Evolutionary conservation across 2,329 filamentous ascomycete species (phyloP).

Genomic region (Aspergillus eucalypticola): DNA sequence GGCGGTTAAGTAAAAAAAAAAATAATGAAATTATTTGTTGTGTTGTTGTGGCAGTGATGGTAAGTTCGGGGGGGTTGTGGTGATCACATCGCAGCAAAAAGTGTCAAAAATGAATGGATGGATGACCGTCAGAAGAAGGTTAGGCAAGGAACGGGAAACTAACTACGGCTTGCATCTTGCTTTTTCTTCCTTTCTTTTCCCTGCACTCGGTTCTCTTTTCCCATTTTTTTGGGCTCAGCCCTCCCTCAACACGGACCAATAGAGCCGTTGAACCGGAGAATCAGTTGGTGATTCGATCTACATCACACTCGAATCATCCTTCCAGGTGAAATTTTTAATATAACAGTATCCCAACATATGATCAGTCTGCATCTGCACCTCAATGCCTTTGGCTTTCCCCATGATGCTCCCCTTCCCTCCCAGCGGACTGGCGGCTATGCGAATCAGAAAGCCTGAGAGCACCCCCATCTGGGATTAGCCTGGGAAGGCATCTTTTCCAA

Average conservation of each 20-base stretch:
- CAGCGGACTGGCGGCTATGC: constrained; percentile 29
- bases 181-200: constrained; percentile 17
- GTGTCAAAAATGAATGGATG: not conserved
- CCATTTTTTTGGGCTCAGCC: constrained; percentile 1
- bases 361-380: constrained; percentile 11
- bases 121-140: constrained; percentile 18
- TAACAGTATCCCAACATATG: constrained; percentile 18
- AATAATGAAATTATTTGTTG: not conserved
- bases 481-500: constrained; percentile 15
- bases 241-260: constrained; percentile 12
- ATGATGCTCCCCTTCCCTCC: constrained; percentile 26
- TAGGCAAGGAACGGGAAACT: constrained; percentile 18
- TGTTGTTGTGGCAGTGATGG: not conserved
- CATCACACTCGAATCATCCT: constrained; percentile 22
- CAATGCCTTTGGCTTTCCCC: constrained; percentile 13
- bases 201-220: constrained; percentile 13
- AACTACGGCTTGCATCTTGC: constrained; percentile 19
- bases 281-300: constrained; percentile 27
- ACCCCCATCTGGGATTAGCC: constrained; percentile 15
- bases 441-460: constrained; percentile 27
- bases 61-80: not conserved
- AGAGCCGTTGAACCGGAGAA: constrained; percentile 10
- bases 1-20: constrained; percentile 7
- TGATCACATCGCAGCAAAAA: not conserved
- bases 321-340: not conserved